Conservation (phyloP, 148 eudicot species). For the Pharnaceum exiguum region DNA sequence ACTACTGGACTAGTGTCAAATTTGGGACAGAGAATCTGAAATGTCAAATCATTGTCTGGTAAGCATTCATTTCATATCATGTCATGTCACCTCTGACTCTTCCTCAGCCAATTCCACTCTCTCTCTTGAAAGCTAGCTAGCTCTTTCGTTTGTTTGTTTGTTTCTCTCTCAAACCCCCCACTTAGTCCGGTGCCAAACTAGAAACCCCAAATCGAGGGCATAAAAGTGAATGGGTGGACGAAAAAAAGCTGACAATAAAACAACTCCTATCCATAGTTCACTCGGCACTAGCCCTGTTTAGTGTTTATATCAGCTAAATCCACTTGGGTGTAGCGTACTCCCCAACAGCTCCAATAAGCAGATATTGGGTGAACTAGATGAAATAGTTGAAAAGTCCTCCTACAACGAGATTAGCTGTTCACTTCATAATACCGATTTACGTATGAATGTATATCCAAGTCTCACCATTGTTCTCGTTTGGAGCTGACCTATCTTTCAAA, state of each 20-base stretch:
- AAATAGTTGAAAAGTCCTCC: no score
- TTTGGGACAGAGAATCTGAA: slow-evolving; percentile 45
- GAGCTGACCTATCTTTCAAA: no score
- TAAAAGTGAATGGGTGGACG: slow-evolving; percentile 10
- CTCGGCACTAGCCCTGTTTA: neutral
- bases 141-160: no score
- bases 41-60: slow-evolving; percentile 42
- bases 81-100: slow-evolving; percentile 29
- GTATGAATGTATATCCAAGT: no score
- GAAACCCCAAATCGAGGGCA: slow-evolving; percentile 5
- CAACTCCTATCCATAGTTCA: neutral
- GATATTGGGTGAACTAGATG: no score
- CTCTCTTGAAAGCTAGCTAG: neutral
- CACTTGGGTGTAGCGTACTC: no score
- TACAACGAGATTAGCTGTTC: no score
- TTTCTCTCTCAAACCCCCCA: neutral
- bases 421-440: no score
- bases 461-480: no score
- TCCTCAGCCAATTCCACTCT: neutral
- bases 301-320: no score
- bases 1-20: neutral
- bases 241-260: slow-evolving; percentile 12
- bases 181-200: neutral
- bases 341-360: no score
- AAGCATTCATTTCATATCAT: slow-evolving; percentile 28